phyloP scores from a whole-genome alignment of 2,329 filamentous ascomycete genomes.

The Neonectria ditissima region DNA sequence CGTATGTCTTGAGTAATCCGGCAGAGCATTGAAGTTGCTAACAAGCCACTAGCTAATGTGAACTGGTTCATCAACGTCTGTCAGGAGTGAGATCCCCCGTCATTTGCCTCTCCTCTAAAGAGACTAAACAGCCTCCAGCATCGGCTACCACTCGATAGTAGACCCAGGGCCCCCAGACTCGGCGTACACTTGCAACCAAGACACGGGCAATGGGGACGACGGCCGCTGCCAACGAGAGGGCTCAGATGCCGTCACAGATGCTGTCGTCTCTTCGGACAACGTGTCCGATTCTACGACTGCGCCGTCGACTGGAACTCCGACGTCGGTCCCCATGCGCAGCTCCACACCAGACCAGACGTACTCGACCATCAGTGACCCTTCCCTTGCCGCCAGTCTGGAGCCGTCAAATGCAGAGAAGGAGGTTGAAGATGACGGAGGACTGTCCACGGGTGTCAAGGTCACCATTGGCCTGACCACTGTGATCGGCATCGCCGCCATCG shows the following conservation, averaged over 20 bases:
- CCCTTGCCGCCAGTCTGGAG: slow-evolving; percentile 30
- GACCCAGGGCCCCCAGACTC: slow-evolving; percentile 45
- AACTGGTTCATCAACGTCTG: slow-evolving; percentile 64
- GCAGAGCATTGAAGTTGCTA: slow-evolving; percentile 19
- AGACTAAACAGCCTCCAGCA: slow-evolving; percentile 34
- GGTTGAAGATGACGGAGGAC: slow-evolving; percentile 18
- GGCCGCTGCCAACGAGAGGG: slow-evolving; percentile 30
- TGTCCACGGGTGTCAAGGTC: slow-evolving; percentile 56
- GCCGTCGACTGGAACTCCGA: slow-evolving; percentile 4
- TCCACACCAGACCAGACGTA: slow-evolving; percentile 30
- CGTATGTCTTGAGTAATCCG: slow-evolving; percentile 49
- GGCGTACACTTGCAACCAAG: slow-evolving; percentile 38
- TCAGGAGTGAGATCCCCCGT: slow-evolving; percentile 56
- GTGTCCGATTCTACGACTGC: background rate
- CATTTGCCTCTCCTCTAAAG: background rate
- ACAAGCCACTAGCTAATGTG: slow-evolving; percentile 58
- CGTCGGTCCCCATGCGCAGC: slow-evolving; percentile 17
- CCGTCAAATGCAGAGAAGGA: slow-evolving; percentile 22
- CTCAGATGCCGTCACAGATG: slow-evolving; percentile 1
- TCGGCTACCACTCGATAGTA: slow-evolving; percentile 42
- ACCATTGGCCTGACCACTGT: slow-evolving; percentile 59
- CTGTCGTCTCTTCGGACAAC: slow-evolving; percentile 6
- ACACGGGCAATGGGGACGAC: slow-evolving; percentile 20
- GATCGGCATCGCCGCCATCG: slow-evolving; percentile 53
- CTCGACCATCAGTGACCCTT: slow-evolving; percentile 35